phyloP scores from a whole-genome alignment of 345 rosid genomes.

The Syzygium aqueum region DNA sequence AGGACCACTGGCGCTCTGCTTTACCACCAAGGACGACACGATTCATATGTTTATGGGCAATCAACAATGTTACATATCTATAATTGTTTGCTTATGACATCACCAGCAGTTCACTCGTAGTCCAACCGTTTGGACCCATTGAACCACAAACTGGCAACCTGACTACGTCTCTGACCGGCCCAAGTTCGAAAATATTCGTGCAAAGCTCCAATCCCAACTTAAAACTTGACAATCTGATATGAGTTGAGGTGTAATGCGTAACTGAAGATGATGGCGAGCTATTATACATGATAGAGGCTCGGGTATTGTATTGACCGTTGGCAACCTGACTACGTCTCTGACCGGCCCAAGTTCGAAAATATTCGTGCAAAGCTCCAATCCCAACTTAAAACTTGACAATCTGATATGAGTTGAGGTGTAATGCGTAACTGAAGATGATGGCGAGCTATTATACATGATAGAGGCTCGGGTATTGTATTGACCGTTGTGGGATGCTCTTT shows the following conservation, averaged over 20 bases:
- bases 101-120: rapidly evolving
- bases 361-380: not conserved
- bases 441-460: no score
- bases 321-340: not conserved
- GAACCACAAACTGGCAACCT: not conserved
- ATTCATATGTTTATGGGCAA: no score
- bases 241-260: not conserved
- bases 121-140: not conserved
- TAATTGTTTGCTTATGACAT: not conserved
- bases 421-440: not conserved
- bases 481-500: not conserved
- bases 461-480: not conserved
- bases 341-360: not conserved
- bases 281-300: not conserved
- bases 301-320: not conserved
- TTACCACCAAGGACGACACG: not conserved
- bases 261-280: not conserved
- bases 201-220: not conserved
- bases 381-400: not conserved
- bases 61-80: no score
- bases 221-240: not conserved
- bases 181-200: not conserved
- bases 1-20: not conserved
- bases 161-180: not conserved
- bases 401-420: not conserved